Percentiles rank a stretch among this genome's conserved stretches.
Conservation (phyloP, 345 rosid species). For the Sisymbrium altissimum region DNA sequence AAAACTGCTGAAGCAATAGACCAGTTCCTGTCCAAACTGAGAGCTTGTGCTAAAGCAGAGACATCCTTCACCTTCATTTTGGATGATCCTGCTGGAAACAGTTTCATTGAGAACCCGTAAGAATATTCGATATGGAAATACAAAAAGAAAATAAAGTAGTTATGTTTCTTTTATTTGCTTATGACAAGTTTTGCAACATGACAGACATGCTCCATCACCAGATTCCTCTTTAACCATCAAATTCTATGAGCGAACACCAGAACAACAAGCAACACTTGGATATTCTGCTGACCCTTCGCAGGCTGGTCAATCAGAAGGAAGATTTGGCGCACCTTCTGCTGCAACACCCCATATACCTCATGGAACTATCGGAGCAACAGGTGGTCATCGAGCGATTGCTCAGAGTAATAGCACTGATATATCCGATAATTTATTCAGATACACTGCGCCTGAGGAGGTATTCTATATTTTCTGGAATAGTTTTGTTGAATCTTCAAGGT, state of each 20-base stretch:
- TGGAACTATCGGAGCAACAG: slow-evolving; percentile 83
- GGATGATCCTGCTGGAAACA: slow-evolving; percentile 95
- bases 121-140: slow-evolving; percentile 17
- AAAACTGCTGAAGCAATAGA: slow-evolving; percentile 91
- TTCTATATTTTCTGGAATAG: not conserved
- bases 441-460: slow-evolving; percentile 92
- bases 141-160: not conserved
- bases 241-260: slow-evolving; percentile 83
- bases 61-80: slow-evolving; percentile 68
- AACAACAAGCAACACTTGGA: slow-evolving; percentile 77
- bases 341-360: slow-evolving; percentile 44
- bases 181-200: slow-evolving; percentile 11
- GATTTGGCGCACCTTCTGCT: slow-evolving; percentile 30
- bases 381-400: slow-evolving; percentile 85
- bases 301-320: slow-evolving; percentile 37
- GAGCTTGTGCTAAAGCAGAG: slow-evolving; percentile 68
- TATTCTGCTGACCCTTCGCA: slow-evolving; percentile 58
- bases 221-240: slow-evolving; percentile 71
- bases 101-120: slow-evolving; percentile 97
- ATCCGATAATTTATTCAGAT: slow-evolving; percentile 69
- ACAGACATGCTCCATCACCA: slow-evolving; percentile 79
- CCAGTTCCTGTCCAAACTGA: slow-evolving; percentile 69
- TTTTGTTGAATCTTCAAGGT: not conserved
- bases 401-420: slow-evolving; percentile 81
- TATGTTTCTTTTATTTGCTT: not conserved